Base-by-base conservation (phyloP, 2,329 filamentous ascomycete species). In the Metarhizium robertsii region DNA sequence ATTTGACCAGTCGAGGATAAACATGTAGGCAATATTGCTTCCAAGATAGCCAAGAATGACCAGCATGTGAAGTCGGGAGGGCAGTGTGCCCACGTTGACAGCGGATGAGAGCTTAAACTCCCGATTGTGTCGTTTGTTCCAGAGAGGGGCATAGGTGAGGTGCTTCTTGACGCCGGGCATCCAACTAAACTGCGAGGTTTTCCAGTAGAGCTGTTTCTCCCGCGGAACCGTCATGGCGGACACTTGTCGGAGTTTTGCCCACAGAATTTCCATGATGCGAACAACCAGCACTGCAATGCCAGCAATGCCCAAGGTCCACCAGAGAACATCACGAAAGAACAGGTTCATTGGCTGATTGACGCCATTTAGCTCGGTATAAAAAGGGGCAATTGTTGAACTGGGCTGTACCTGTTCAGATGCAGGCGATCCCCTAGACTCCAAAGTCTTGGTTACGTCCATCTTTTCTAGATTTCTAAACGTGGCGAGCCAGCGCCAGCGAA, bases 111-210 rank as follows among this genome's bases (percentile, higher is more conserved):
- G 70, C 63, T 77, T 76, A 62, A 87, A 78, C 67, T 87, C 84
- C 63, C 82, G 76, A 71, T 86, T 87, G 69, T 87, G 85, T 50
- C 84, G 79, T 65, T 86, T 86, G 14, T 72, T 79, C 70, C 79
- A 79, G 29, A 88, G 69, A 2, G 85, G 85, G 1, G 85, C 83
- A 61, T 87, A 74, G 50, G 70, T 69, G 56, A 87, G 63, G 60
- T 85, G 71, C 66, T 79, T 83, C 73, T 87, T 87, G 61, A 86
- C 61, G 57, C 71, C 71, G 13, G 83, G 83, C 75, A 83, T 81
- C 79, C 79, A 83, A 55, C 71, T 73, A 75, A 75, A 83, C 64
- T 83, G 79, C 14, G 79, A 75, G 25, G 66, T 64, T 61, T 75
- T 79, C 81, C 83, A 87, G 68, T 83, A 87, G 46, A 64, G 67